Evolutionary conservation across 208 protist genomes (phyloP).

Genomic region (Novymonas esmeraldas): DNA sequence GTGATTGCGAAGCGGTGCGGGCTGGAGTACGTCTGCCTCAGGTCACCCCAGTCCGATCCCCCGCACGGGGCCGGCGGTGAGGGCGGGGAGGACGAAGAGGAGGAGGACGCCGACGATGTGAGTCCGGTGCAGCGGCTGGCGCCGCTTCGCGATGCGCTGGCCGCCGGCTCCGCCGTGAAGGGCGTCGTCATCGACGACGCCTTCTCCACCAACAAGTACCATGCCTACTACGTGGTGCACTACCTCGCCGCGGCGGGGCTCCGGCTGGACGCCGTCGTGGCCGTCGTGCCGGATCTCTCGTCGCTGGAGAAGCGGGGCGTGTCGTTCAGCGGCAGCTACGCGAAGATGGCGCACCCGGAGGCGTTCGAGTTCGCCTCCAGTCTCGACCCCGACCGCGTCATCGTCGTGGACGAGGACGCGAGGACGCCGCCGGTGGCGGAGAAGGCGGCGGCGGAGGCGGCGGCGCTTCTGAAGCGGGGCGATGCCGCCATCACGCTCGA

Average conservation of each 20-base stretch:
- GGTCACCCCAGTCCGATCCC: slow-evolving; percentile 4
- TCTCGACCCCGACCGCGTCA: slow-evolving; percentile 41
- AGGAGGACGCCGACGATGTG: slow-evolving; percentile 16
- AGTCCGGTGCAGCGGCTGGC: slow-evolving; percentile 35
- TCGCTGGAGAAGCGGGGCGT: slow-evolving; percentile 50
- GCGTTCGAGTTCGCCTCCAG: slow-evolving; percentile 74
- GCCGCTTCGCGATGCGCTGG: slow-evolving; percentile 44
- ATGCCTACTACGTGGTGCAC: slow-evolving; percentile 73
- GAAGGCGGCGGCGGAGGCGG: slow-evolving; percentile 38
- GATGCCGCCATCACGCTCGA: slow-evolving; percentile 47
- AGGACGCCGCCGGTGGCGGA: slow-evolving; percentile 37
- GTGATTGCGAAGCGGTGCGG: slow-evolving; percentile 50
- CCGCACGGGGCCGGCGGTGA: slow-evolving; percentile 5
- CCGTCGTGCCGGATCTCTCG: slow-evolving; percentile 56
- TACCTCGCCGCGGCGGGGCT: slow-evolving; percentile 59
- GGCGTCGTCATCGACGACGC: slow-evolving; percentile 86
- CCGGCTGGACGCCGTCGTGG: slow-evolving; percentile 62
- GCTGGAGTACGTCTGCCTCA: slow-evolving; percentile 74
- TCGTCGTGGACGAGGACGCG: slow-evolving; percentile 55
- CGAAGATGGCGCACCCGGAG: slow-evolving; percentile 70
- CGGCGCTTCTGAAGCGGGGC: slow-evolving; percentile 31
- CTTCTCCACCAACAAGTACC: slow-evolving; percentile 67
- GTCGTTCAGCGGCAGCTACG: slow-evolving; percentile 36
- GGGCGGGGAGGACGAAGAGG: slow-evolving; percentile 22
- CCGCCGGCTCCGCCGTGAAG: slow-evolving; percentile 42